A percentile compares a stretch with the other conserved stretches of the same genome.
Conservation (phyloP, 2,329 filamentous ascomycete genomes). For the Nigrospora oryzae region DNA sequence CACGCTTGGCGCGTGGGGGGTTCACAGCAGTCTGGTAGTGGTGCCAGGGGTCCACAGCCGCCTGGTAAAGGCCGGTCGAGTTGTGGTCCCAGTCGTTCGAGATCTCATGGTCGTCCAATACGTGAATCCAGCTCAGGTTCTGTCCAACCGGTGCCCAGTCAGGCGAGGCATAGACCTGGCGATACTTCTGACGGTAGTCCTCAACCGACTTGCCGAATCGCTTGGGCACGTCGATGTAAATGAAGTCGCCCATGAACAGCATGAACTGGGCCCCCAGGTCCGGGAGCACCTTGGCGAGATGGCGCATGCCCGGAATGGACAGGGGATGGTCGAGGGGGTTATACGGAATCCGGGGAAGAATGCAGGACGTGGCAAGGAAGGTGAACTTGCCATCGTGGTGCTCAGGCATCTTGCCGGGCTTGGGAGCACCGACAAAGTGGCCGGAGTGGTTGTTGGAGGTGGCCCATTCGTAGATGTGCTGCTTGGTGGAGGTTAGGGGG, state of each 20-base stretch:
- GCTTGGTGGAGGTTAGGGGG: conserved; percentile 53
- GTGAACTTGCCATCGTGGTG: conserved; percentile 66
- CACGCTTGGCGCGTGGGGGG: conserved; percentile 57
- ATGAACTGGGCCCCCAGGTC: conserved; percentile 68
- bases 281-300: conserved; percentile 66
- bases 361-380: conserved; percentile 87
- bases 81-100: conserved; percentile 86
- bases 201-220: conserved; percentile 64
- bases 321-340: conserved; percentile 75
- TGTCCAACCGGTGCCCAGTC: conserved; percentile 73
- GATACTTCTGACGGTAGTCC: conserved; percentile 84
- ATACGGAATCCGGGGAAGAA: conserved; percentile 87
- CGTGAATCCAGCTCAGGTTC: conserved; percentile 93
- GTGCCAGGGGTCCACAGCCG: conserved; percentile 75
- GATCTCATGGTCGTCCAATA: conserved; percentile 95
- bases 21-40: conserved; percentile 83
- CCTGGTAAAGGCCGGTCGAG: conserved; percentile 68
- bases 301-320: conserved; percentile 69
- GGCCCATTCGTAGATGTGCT: conserved; percentile 73
- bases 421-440: conserved; percentile 70
- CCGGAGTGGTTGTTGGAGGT: conserved; percentile 84
- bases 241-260: conserved; percentile 81
- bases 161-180: conserved; percentile 90
- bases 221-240: conserved; percentile 82
- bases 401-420: conserved; percentile 52